Evolutionary conservation across 129 eudicot species (phyloP).

Genomic region (Dittrichia graveolens): DNA sequence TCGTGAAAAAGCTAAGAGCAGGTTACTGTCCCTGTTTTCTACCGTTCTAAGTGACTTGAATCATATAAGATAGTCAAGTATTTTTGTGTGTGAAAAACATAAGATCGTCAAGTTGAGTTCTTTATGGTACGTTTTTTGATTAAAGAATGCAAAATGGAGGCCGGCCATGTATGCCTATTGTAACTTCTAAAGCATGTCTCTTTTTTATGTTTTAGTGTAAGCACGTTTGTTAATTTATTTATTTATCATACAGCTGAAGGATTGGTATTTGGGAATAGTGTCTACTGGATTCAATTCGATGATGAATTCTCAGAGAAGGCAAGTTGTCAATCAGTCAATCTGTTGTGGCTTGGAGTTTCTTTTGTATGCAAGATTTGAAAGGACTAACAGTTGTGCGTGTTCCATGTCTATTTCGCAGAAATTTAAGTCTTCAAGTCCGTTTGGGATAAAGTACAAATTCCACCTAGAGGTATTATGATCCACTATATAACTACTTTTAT

Average conservation of each 20-base stretch:
- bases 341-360: neutral
- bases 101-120: neutral
- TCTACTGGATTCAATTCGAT: constrained; percentile 90
- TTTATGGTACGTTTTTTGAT: neutral
- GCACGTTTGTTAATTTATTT: neutral
- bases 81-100: neutral
- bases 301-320: constrained; percentile 87
- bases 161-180: neutral
- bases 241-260: constrained; percentile 73
- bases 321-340: constrained; percentile 10
- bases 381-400: constrained; percentile 17
- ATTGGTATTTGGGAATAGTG: constrained; percentile 85
- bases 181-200: neutral
- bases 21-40: constrained; percentile 51
- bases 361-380: neutral
- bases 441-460: constrained; percentile 88
- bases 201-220: neutral
- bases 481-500: neutral
- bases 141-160: constrained; percentile 1
- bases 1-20: constrained; percentile 92
- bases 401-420: constrained; percentile 51
- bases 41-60: neutral
- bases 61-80: neutral
- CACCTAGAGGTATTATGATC: constrained; percentile 86
- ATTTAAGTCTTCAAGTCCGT: constrained; percentile 85